Base-by-base conservation (phyloP, 768 basidiomycete genomes). In the Pulveroboletus sp. region DNA sequence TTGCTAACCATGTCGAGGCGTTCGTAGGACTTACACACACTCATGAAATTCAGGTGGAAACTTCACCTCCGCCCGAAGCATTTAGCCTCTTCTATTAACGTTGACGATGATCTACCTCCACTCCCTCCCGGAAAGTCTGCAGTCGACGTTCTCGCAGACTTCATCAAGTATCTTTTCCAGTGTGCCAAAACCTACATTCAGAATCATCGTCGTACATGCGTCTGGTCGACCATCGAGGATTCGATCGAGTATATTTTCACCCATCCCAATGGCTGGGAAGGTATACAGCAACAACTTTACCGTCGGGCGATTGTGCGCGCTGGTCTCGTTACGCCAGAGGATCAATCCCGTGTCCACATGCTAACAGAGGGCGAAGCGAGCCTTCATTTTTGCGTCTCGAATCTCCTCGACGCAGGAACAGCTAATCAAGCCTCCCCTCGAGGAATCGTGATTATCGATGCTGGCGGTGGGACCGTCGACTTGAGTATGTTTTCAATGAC, bases 401-500 rank as follows among this genome's bases (percentile, higher is more conserved):
- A 21, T 21, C 21, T 21, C 21, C 21, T 21, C 4, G 21, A 2
- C 4, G 54, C 24, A 1, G 37, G 53, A 18, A 24, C 21, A 11
- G 28, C 8, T 6, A 15, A 18, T 13, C 33, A 28, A 14, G 15
- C 55, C 71, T 69, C 57, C 1, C 66, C 63, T 1, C 45, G 62
- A 13, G 68, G 68, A 1, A 54, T 77, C 8, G 64, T 76, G 5
- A 58, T 79, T 28, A 36, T 36, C 35, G 35, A 36, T 17, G 21
- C 21, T 21, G 21, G 21, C 4, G 21, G 21, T 21, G 21, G 21
- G 21, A 21, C 21, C 21, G 4, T 69, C 14, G 71, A 71, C 49
- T 24, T 70, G 10, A 77, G 74, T 53, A 69, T 63, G 46, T 73
- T 59, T 63, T 64, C 47, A 5, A 62, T 61, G 39, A 62, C 46